Conservation (phyloP, 2,329 filamentous ascomycete genomes). For the Teratosphaeria nubilosa region DNA sequence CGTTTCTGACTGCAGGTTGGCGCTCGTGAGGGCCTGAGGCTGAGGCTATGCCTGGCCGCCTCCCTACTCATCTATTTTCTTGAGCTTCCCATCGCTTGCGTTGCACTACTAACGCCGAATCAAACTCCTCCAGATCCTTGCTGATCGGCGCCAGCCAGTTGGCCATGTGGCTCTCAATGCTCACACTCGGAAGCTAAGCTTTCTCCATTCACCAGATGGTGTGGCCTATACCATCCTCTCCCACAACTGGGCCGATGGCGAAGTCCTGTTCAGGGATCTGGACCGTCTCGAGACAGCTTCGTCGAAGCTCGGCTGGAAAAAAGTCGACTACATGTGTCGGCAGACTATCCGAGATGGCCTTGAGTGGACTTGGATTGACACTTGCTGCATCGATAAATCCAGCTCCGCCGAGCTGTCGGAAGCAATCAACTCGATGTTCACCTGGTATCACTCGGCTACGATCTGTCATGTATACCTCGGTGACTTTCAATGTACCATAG, state of each 20-base stretch:
- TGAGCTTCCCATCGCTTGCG: not conserved
- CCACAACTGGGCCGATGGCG: too few species aligned
- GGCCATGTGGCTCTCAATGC: not conserved
- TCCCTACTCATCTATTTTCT: too few species aligned
- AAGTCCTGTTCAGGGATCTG: too few species aligned
- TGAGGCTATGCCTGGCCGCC: too few species aligned
- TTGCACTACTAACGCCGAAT: not conserved
- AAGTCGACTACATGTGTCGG: not conserved
- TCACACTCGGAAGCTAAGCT: not conserved
- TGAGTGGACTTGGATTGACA: constrained; percentile 4
- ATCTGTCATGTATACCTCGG: constrained; percentile 27
- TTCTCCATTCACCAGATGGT: not conserved
- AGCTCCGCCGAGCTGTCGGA: constrained; percentile 5
- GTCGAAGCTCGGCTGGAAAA: too few species aligned
- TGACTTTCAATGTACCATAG: too few species aligned
- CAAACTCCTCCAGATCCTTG: not conserved
- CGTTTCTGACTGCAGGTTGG: too few species aligned
- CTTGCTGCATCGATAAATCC: constrained; percentile 10
- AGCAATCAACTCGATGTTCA: too few species aligned
- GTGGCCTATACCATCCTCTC: not conserved
- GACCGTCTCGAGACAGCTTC: too few species aligned
- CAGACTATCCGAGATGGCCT: not conserved
- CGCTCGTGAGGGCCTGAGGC: too few species aligned
- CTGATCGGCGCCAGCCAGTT: not conserved
- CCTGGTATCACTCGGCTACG: constrained; percentile 24